A percentile compares a stretch with the other conserved stretches of the same genome.
Evolutionary conservation across 495 filamentous ascomycete genomes (phyloP).

Genomic region (Aspergillus kassunensis): DNA sequence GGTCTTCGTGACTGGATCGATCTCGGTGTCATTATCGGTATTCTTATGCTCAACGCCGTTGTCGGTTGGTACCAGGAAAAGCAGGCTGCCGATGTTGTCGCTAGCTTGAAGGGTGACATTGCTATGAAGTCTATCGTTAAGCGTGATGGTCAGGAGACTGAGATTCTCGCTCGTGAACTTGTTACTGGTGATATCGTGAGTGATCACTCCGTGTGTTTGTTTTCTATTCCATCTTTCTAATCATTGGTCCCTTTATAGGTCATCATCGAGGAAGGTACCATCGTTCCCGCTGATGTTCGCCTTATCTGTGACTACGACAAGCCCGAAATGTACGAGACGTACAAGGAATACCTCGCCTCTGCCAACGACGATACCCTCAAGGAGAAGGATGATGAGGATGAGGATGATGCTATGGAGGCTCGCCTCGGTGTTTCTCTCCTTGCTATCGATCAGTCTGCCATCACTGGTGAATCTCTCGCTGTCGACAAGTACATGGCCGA

Average conservation of each 20-base stretch:
- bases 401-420: slow-evolving; percentile 48
- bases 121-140: slow-evolving; percentile 72
- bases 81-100: slow-evolving; percentile 80
- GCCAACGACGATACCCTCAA: slow-evolving; percentile 56
- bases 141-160: slow-evolving; percentile 65
- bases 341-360: slow-evolving; percentile 61
- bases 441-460: slow-evolving; percentile 69
- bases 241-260: slow-evolving; percentile 35
- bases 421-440: slow-evolving; percentile 62
- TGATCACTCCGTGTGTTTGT: slow-evolving; percentile 2
- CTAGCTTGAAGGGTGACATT: slow-evolving; percentile 77
- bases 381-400: slow-evolving; percentile 60
- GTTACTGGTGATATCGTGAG: slow-evolving; percentile 78
- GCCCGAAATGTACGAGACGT: slow-evolving; percentile 67
- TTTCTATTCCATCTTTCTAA: not conserved
- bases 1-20: slow-evolving; percentile 82
- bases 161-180: slow-evolving; percentile 74
- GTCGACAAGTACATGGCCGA: slow-evolving; percentile 77
- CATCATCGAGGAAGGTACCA: slow-evolving; percentile 71
- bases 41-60: slow-evolving; percentile 71
- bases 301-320: slow-evolving; percentile 73
- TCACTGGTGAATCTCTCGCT: slow-evolving; percentile 74
- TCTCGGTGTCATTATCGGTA: slow-evolving; percentile 82
- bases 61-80: slow-evolving; percentile 89
- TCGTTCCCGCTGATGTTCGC: slow-evolving; percentile 68